These are phyloP conservation scores for Mycena amicta DNA, from an alignment of 768 basidiomycete species.

Conservation along the genomic window DNA sequence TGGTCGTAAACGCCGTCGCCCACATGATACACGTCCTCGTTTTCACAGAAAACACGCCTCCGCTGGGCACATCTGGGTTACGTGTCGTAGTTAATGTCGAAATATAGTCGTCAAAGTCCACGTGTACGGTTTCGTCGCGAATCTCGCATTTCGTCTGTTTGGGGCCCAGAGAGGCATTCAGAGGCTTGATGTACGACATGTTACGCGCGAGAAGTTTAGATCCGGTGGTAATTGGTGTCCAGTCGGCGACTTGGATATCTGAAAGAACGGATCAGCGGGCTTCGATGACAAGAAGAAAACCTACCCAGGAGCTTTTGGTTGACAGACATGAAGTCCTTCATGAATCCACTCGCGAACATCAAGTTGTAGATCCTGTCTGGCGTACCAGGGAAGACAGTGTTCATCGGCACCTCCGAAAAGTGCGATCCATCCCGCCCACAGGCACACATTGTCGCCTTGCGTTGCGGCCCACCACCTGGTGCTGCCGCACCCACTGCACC, in stretches of 20 bases:
- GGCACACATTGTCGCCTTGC: constrained; percentile 69
- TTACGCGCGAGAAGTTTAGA: constrained; percentile 79
- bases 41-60: constrained; percentile 91
- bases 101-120: constrained; percentile 84
- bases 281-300: constrained; percentile 36
- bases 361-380: constrained; percentile 96
- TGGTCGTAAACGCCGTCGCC: constrained; percentile 78
- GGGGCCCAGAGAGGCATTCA: constrained; percentile 86
- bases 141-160: constrained; percentile 97
- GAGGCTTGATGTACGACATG: constrained; percentile 96
- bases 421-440: constrained; percentile 76
- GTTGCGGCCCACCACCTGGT: constrained; percentile 22
- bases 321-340: constrained; percentile 90
- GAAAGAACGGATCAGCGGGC: too few relatives aligned
- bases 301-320: constrained; percentile 87
- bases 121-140: constrained; percentile 77
- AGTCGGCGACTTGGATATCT: constrained; percentile 97
- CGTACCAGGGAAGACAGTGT: constrained; percentile 80
- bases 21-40: constrained; percentile 94
- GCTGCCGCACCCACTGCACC: constrained; percentile 12
- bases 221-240: constrained; percentile 68
- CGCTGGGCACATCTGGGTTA: constrained; percentile 94
- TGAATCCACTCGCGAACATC: constrained; percentile 94
- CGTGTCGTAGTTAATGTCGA: constrained; percentile 85
- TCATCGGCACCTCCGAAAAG: constrained; percentile 72